Base-by-base conservation (phyloP, 2,329 filamentous ascomycete species). In the Fusarium coffeatum region DNA sequence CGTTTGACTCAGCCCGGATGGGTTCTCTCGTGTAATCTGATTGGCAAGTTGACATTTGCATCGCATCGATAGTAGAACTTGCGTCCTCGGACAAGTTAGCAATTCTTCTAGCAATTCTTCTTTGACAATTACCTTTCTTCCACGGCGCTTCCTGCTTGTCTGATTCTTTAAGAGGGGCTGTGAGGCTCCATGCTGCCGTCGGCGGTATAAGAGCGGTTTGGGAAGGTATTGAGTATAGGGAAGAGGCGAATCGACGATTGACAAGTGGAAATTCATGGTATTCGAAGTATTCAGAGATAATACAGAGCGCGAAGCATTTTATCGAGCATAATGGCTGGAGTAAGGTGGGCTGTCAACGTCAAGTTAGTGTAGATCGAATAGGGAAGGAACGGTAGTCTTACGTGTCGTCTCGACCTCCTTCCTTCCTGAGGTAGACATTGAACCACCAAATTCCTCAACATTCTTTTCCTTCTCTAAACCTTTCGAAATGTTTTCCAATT, bases 1-100 rank as follows among this genome's bases (percentile, higher is more conserved):
- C 69, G 69, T 57, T 57, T 74, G 72, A 74, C 69, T 74, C 72
- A 74, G 61, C 54, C 67, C 57, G 67, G 27, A 27, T 34, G 34
- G 23, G 23, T 27, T 27, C 12, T 13, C 25, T 8, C 20, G 34
- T 50, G 30, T 37, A 50, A 50, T 37, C 22, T 23, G 32, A 34
- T 34, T 47, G 43, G 25, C 12, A 23, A 32, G 18, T 34, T 11
- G 23, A n/a, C 9, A 20, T 41, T 51, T 27, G 20, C 13, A n/a
- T 50, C 13, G 25, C 5, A n/a, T 28, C 9, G 23, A 51, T 27
- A 15, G 34, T 27, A 16, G 25, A 20, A n/a, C 9, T 7, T 51
- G 7, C 8, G 4, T 22, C 23, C 15, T 16, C 12, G 16, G 23
- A 30, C 1, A 4, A 11, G 32, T 20, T 25, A 16, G 6, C 22